Base-by-base conservation (phyloP, 495 filamentous ascomycete genomes). In the Thozetella sp. region DNA sequence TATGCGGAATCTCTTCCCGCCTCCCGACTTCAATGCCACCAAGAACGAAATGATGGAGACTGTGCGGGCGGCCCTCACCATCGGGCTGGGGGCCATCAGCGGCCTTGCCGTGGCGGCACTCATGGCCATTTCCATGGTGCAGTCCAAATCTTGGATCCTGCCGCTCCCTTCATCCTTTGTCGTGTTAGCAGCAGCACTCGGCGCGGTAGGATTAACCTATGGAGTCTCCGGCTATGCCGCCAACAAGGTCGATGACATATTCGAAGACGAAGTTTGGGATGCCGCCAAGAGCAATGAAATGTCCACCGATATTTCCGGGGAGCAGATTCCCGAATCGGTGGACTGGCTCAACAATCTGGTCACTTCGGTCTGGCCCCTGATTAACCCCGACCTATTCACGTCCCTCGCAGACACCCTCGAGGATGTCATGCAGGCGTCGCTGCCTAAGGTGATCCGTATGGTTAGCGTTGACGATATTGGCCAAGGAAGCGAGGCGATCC, bases 341-440 rank as follows among this genome's bases (percentile, higher is more conserved):
- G 78, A 85, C 19, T 91, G 88, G 88, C 74, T 91, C 20, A 91
- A 90, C 66, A 83, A 80, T 15, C 55, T 91, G 12, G 67, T 91
- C 15, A 71, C 79, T 1, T 82, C 86, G 0, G 72, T 91, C 22
- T 91, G 88, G 88, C 86, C 86, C 1, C 72, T 91, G 25, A 78
- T 91, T 67, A 91, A 91, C 65, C 88, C 88, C 0, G 87, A 90
- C 63, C 73, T 91, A 2, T 90, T 91, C 57, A 77, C 80, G 2
- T 83, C 81, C 26, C 61, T 91, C 2, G 79, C 82, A 6, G 88
- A 90, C 63, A 87, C 80, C 50, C 76, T 90, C 11, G 88, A 90
- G 63, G 88, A 90, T 66, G 83, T 90, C 55, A 90, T 90, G 88
- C 88, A 90, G 70, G 86, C 86, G 2, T 83, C 80, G 20, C 67